phyloP scores from a whole-genome alignment of 257 asterid genomes.

The Solanum gracilifrons region DNA sequence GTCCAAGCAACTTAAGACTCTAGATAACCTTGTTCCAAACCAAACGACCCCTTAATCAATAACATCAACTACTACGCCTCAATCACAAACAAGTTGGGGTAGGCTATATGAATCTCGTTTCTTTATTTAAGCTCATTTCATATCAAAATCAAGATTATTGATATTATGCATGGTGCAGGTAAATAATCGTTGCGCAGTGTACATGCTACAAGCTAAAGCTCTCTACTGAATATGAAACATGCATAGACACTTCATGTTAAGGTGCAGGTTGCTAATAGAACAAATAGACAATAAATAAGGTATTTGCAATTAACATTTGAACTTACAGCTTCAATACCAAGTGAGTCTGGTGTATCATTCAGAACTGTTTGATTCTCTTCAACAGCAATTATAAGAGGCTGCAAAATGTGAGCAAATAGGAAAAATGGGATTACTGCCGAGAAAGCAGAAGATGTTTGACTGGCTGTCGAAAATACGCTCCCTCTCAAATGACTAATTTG shows the following conservation, averaged over 20 bases:
- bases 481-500: background rate
- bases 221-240: background rate
- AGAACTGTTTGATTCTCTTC: conserved; percentile 87
- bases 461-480: background rate
- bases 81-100: background rate
- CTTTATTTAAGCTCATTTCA: background rate
- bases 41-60: background rate
- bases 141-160: background rate
- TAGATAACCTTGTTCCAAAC: background rate
- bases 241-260: background rate
- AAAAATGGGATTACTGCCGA: background rate
- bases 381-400: conserved; percentile 77
- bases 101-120: background rate
- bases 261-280: background rate
- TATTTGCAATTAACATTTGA: background rate
- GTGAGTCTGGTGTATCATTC: conserved; percentile 60
- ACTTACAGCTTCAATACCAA: conserved; percentile 64
- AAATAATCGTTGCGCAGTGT: background rate
- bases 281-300: background rate
- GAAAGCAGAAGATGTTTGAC: background rate
- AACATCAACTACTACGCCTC: background rate
- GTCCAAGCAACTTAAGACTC: background rate
- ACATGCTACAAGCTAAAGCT: background rate
- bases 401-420: conserved; percentile 12
- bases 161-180: background rate